Evolutionary conservation across 306 rosid species (phyloP).

Genomic region (Prunus campanulata): DNA sequence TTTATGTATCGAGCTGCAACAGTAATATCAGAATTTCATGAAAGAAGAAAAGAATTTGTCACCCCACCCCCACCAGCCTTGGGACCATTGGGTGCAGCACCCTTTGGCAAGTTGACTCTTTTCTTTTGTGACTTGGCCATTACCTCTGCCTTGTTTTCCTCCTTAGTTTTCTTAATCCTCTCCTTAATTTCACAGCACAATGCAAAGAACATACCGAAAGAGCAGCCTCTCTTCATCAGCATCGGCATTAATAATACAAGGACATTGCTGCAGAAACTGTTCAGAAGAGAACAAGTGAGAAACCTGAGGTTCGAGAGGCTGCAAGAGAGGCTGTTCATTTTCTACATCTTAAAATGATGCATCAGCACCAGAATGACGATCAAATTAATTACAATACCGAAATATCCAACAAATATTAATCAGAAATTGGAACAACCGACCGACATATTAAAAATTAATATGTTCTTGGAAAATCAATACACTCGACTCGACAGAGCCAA

Average conservation of each 20-base stretch:
- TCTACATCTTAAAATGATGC: no score
- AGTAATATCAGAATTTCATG: neutral
- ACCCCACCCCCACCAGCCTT: neutral
- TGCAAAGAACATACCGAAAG: neutral
- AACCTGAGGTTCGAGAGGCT: no score
- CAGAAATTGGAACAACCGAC: no score
- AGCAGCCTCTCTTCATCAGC: neutral
- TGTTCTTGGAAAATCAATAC: no score
- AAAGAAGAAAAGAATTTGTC: neutral
- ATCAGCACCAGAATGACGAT: no score
- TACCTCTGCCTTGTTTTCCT: constrained; percentile 17
- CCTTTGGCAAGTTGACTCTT: constrained; percentile 1
- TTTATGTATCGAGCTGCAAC: neutral
- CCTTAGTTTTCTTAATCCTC: constrained; percentile 12
- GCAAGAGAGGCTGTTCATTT: no score
- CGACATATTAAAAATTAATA: no score
- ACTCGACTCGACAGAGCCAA: neutral
- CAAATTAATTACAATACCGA: no score
- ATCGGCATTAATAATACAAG: no score
- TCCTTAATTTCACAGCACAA: constrained; percentile 11
- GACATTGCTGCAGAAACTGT: no score
- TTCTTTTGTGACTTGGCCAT: neutral
- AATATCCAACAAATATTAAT: no score
- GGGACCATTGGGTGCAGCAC: neutral
- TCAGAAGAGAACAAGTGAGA: no score